phyloP scores from a whole-genome alignment of 306 rosid species.

The Lathyrus sativus region DNA sequence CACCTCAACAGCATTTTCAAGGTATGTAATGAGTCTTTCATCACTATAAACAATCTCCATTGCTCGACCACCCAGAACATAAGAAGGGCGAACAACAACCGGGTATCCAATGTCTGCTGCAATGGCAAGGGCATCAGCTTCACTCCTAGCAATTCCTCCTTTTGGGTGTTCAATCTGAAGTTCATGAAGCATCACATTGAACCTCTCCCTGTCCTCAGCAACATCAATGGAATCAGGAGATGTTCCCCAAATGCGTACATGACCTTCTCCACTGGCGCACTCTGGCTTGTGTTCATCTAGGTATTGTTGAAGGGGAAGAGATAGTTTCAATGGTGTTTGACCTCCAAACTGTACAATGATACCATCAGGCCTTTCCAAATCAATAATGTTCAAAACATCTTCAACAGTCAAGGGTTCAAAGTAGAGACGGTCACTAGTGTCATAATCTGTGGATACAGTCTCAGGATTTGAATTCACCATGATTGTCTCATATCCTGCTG shows the following conservation, averaged over 20 bases:
- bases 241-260: slow-evolving; percentile 92
- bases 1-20: slow-evolving; percentile 91
- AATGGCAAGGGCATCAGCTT: slow-evolving; percentile 78
- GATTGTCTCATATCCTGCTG: slow-evolving; percentile 91
- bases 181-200: slow-evolving; percentile 76
- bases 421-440: slow-evolving; percentile 94
- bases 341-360: slow-evolving; percentile 99
- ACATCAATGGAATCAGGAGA: slow-evolving; percentile 94
- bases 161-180: slow-evolving; percentile 91
- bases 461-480: slow-evolving; percentile 99
- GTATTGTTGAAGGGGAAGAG: slow-evolving; percentile 83
- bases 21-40: slow-evolving; percentile 73
- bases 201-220: slow-evolving; percentile 96
- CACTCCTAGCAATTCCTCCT: slow-evolving; percentile 99
- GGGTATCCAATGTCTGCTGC: slow-evolving; percentile 90
- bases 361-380: slow-evolving; percentile 94
- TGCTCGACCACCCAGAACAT: slow-evolving; percentile 97
- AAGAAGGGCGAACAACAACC: slow-evolving; percentile 92
- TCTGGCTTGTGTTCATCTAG: slow-evolving; percentile 76
- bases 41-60: slow-evolving; percentile 95
- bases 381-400: slow-evolving; percentile 85
- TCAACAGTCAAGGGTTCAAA: slow-evolving; percentile 91
- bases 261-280: slow-evolving; percentile 69
- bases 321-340: slow-evolving; percentile 89
- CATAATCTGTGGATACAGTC: slow-evolving; percentile 95